phyloP scores from a whole-genome alignment of 768 basidiomycete species.

The Scleroderma citrinum region DNA sequence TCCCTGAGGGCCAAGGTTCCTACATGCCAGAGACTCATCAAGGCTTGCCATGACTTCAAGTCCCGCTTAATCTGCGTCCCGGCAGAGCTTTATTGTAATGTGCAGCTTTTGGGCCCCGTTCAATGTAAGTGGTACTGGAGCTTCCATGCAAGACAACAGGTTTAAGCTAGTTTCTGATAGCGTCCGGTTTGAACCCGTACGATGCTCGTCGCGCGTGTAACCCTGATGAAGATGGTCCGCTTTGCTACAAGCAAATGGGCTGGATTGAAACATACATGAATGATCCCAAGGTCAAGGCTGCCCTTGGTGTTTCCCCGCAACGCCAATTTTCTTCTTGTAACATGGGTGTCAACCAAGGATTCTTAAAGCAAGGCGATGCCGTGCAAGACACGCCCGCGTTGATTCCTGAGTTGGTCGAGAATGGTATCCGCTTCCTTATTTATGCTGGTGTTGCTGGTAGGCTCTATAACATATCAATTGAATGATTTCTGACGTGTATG shows the following conservation, averaged over 20 bases:
- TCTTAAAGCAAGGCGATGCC: conserved; percentile 77
- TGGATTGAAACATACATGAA: conserved; percentile 94
- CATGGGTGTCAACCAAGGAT: conserved; percentile 74
- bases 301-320: conserved; percentile 63
- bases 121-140: conserved; percentile 45
- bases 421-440: conserved; percentile 78
- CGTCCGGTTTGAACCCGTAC: conserved; percentile 81
- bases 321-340: conserved; percentile 68
- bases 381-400: conserved; percentile 78
- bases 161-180: conserved; percentile 29
- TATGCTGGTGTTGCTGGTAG: conserved; percentile 83
- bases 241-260: conserved; percentile 74
- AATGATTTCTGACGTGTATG: background rate
- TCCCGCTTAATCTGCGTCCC: conserved; percentile 65
- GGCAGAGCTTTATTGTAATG: conserved; percentile 75
- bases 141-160: background rate
- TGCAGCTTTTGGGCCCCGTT: conserved; percentile 64
- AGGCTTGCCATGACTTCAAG: conserved; percentile 60
- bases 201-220: conserved; percentile 80
- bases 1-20: conserved; percentile 59
- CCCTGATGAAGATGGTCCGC: conserved; percentile 55
- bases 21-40: conserved; percentile 67
- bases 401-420: conserved; percentile 74
- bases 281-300: conserved; percentile 64
- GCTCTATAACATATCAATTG: conserved; percentile 14